Evolutionary conservation across 2,329 filamentous ascomycete genomes (phyloP).

Genomic region (Fusarium proliferatum): DNA sequence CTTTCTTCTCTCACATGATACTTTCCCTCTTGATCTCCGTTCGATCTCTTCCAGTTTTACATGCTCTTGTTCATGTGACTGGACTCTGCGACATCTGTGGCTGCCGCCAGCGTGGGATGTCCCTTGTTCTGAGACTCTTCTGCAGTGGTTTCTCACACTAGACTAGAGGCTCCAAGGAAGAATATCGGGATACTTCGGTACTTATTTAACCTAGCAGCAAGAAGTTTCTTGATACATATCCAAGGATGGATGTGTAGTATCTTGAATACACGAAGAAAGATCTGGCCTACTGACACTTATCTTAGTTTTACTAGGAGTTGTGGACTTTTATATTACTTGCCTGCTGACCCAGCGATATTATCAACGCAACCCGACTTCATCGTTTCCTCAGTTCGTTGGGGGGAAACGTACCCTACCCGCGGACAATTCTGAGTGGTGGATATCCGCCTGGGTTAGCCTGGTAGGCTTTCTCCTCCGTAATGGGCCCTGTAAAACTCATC

Average conservation of each 20-base stretch:
- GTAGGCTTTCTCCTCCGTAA: background rate
- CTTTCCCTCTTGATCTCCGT: background rate
- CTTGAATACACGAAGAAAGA: background rate
- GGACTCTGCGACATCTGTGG: background rate
- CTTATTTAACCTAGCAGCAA: background rate
- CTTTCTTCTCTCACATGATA: background rate
- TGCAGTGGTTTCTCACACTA: background rate
- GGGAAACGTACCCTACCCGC: background rate
- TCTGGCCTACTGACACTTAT: background rate
- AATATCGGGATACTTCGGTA: background rate
- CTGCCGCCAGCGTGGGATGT: conserved; percentile 18
- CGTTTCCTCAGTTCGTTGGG: background rate
- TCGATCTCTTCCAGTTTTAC: background rate
- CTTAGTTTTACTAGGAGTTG: background rate
- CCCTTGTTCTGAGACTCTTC: background rate
- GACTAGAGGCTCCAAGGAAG: background rate
- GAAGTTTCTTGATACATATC: background rate
- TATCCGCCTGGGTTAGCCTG: conserved; percentile 3
- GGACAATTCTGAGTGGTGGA: conserved; percentile 17
- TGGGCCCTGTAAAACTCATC: background rate
- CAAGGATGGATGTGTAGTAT: background rate
- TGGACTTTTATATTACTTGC: background rate
- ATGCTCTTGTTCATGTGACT: background rate
- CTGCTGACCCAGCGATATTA: background rate
- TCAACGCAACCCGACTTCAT: background rate